Base-by-base conservation (phyloP, 305 asterid species). In the Fraxinus platypoda region DNA sequence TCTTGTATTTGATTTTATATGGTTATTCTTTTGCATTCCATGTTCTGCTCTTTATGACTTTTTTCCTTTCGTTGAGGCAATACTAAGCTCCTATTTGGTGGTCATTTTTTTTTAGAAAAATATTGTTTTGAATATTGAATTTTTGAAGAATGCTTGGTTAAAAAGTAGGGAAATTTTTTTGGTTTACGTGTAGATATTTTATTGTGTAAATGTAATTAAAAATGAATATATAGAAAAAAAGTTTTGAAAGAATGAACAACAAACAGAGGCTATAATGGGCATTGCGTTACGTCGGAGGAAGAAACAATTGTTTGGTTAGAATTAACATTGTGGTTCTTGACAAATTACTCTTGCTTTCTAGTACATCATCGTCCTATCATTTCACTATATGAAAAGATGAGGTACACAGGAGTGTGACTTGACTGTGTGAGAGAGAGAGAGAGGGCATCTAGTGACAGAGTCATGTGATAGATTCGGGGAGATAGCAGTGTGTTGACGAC, bases 361-460 rank as follows among this genome's bases (percentile, higher is more conserved):
- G 31, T 23, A 3, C 75, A 28, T 30, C 41, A 70, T 70, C 75
- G 19, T 28, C 23, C 75, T 17, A 70, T 70, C 75, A 68, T 68
- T 68, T 68, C 37, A 28, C 2, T 30, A 12, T 25, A 64, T 23
- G 33, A 25, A 64, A 64, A 25, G 72, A 23, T 25, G 12, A 62
- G 72, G 72, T 64, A 64, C 31, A 64, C 17, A 64, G 15, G 38
- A 30, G 38, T 30, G 38, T 70, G 75, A 25, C 21, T 70, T 15
- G 59, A 49, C 59, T 49, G 6, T 43, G 57, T 13, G 49, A 0
- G 41, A 6, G 17, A 13, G 64, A 64, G 81, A 78, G 57, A 62
- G 75, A 78, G 35, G 23, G 72, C 74, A 77, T 76, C 77, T 80
- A 77, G 79, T 81, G 88, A 84, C 74, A 30, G 74, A 57, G 81